A percentile compares a stretch with the other conserved stretches of the same genome.
These are phyloP conservation scores for Boletus mariae DNA, from an alignment of 1,284 basidiomycete genomes.

Conservation along the genomic window DNA sequence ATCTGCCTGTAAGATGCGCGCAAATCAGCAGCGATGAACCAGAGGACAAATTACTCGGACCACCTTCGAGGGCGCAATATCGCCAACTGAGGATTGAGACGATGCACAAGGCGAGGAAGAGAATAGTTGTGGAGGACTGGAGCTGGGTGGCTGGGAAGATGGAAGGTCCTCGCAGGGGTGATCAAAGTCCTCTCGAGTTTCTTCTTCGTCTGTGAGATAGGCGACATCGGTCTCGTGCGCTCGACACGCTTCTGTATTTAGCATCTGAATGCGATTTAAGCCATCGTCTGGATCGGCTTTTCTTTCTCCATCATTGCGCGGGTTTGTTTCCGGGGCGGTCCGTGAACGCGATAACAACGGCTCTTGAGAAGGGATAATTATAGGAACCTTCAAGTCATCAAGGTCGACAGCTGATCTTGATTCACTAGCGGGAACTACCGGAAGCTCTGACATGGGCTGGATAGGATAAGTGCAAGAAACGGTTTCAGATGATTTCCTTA, in stretches of 20 bases:
- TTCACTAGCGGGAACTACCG: neutral
- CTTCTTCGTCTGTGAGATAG: slow-evolving; percentile 1
- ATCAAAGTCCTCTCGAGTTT: slow-evolving; percentile 4
- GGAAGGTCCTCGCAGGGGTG: slow-evolving; percentile 4
- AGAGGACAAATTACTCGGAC: slow-evolving; percentile 7
- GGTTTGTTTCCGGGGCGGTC: neutral
- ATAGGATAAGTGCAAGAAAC: slow-evolving; percentile 2
- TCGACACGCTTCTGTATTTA: neutral
- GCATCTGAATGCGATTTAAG: neutral
- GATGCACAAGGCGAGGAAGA: slow-evolving; percentile 44
- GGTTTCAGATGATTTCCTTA: slow-evolving; percentile 8
- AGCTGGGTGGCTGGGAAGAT: slow-evolving; percentile 43
- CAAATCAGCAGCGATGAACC: slow-evolving; percentile 4
- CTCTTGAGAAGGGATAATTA: neutral
- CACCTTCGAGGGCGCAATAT: slow-evolving; percentile 6
- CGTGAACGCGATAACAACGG: neutral
- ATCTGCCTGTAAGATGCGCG: slow-evolving; percentile 4
- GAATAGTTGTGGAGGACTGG: slow-evolving; percentile 45
- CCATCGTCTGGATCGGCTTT: neutral
- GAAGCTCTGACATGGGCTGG: slow-evolving; percentile 5
- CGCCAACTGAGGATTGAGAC: slow-evolving; percentile 36
- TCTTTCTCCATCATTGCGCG: neutral
- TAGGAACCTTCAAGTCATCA: neutral
- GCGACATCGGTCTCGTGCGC: neutral
- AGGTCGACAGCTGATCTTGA: neutral